Base-by-base conservation (phyloP, 768 basidiomycete genomes). In the Udeniomyces megalosporus region DNA sequence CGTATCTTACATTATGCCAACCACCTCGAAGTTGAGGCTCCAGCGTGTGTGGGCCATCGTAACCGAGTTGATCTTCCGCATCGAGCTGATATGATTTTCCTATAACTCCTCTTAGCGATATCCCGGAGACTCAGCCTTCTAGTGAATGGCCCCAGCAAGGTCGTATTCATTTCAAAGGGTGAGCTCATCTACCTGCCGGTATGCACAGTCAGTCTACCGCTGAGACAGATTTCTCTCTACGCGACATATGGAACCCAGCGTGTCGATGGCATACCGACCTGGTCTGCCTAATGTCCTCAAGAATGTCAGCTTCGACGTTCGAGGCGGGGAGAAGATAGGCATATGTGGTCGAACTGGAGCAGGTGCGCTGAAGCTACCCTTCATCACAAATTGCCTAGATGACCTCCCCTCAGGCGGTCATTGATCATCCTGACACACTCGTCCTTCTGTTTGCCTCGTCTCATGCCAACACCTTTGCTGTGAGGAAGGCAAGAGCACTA, bases 281-380 rank as follows among this genome's bases (percentile, higher is more conserved):
- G 91, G 84, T 61, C 79, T 96, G n/a, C 88, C 91, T 0, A 75
- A 82, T 3, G 90, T 95, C 7, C 76, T 96, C n/a, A 87, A 85
- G 73, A 85, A 84, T 3, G 72, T 96, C 51, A 80, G 79, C 14
- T 80, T 96, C 79, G 75, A 75, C 31, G 77, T 95, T 29, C 71
- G 74, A 0, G 80, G 81, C 0, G 85, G 86, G 4, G 91, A 96
- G 75, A 92, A 93, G 75, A 83, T 97, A 66, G 91, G 91, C 51
- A 86, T 22, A 28, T 85, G 92, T 51, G 89, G 88, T 54, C 68
- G 81, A 73, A 78, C 69, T 1, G 84, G 82, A 53, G 88, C 89
- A 0, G n/a, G n/a, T n/a, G n/a, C n/a, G n/a, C n/a, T n/a, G n/a
- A n/a, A n/a, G n/a, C n/a, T n/a, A n/a, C n/a, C n/a, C n/a, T n/a